Evolutionary conservation across 495 filamentous ascomycete species (phyloP).

Genomic region (Annulohypoxylon nitens): DNA sequence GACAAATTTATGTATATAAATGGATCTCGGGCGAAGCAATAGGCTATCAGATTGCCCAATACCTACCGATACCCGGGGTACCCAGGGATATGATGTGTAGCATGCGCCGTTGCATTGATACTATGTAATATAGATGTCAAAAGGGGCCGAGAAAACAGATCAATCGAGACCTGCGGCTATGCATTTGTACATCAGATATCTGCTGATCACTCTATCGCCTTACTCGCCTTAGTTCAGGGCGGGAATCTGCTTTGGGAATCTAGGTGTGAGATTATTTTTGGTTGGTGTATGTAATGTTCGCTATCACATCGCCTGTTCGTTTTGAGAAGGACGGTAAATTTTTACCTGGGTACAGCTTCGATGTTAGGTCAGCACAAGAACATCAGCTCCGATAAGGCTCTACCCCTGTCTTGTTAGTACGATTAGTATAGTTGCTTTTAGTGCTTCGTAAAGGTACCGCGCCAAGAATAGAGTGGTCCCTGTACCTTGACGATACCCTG

Average conservation of each 20-base stretch:
- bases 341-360: not conserved
- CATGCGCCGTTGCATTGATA: constrained; percentile 10
- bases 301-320: not conserved
- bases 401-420: not conserved
- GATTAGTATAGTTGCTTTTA: not conserved
- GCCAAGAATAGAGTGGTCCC: constrained; percentile 33
- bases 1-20: constrained; percentile 16
- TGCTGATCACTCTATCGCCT: constrained; percentile 9
- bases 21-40: constrained; percentile 16
- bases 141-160: constrained; percentile 28
- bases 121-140: constrained; percentile 12
- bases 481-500: constrained; percentile 13
- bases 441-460: constrained; percentile 26
- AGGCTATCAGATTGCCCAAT: constrained; percentile 20
- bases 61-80: not conserved
- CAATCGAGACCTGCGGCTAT: constrained; percentile 35
- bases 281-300: not conserved
- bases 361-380: constrained; percentile 3
- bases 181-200: constrained; percentile 10
- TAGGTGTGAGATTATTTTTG: constrained; percentile 2
- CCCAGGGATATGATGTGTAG: not conserved
- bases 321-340: not conserved
- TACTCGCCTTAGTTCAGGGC: constrained; percentile 15
- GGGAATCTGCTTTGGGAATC: not conserved
- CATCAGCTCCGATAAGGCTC: not conserved